Evolutionary conservation across 495 filamentous ascomycete species (phyloP).

Genomic region (Penicillium daleae): DNA sequence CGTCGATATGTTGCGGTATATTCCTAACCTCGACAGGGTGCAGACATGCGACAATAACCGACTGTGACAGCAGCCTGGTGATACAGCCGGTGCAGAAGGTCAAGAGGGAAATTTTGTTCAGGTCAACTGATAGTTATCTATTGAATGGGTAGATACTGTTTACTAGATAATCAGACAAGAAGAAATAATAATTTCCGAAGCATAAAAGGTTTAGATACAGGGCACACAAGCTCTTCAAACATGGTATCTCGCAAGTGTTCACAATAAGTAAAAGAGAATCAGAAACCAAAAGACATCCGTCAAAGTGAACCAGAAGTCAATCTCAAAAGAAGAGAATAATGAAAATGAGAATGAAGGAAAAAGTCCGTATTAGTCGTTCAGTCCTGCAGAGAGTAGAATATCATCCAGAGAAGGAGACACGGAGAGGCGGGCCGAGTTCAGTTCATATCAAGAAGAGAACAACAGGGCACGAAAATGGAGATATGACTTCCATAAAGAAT

Average conservation of each 20-base stretch:
- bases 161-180: background rate
- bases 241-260: slow-evolving; percentile 36
- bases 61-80: too few species aligned
- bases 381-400: slow-evolving; percentile 6
- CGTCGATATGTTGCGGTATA: background rate
- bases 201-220: slow-evolving; percentile 25
- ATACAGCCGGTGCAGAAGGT: too few species aligned
- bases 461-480: slow-evolving; percentile 8
- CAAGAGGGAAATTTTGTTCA: too few species aligned
- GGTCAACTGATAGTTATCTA: too few species aligned
- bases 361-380: slow-evolving; percentile 29
- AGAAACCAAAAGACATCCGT: slow-evolving; percentile 12
- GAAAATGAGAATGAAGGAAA: slow-evolving; percentile 14
- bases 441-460: slow-evolving; percentile 14
- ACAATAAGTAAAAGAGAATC: slow-evolving; percentile 20
- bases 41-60: too few species aligned
- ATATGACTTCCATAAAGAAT: background rate
- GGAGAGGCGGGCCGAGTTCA: slow-evolving; percentile 6
- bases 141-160: too few species aligned
- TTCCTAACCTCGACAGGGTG: background rate
- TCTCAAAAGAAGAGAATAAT: background rate
- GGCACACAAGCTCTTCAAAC: slow-evolving; percentile 26
- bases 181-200: slow-evolving; percentile 17
- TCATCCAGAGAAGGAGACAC: slow-evolving; percentile 11
- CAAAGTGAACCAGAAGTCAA: background rate